Conservation (phyloP, 2,329 filamentous ascomycete genomes). For the Cordyceps farinosa region DNA sequence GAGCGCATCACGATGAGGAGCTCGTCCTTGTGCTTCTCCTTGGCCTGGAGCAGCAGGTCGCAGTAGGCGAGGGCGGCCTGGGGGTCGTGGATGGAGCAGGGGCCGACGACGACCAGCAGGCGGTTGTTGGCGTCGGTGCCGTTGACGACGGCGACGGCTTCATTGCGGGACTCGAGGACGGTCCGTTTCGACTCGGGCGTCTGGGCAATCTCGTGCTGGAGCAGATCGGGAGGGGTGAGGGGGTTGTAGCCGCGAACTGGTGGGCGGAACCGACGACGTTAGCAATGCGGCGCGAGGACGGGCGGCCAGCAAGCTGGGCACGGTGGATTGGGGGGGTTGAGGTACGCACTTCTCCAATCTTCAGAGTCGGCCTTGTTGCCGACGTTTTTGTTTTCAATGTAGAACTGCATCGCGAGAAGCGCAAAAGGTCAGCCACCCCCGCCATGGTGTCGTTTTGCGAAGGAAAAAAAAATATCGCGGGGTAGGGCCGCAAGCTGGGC, state of each 20-base stretch:
- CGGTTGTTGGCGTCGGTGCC: conserved; percentile 71
- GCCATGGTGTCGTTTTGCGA: conserved; percentile 13
- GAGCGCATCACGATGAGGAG: conserved; percentile 94
- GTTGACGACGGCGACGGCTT: conserved; percentile 71
- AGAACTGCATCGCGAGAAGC: conserved; percentile 48
- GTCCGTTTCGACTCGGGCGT: conserved; percentile 55
- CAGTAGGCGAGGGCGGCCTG: conserved; percentile 79
- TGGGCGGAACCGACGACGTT: conserved; percentile 20
- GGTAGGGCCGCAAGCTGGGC: conserved; percentile 7
- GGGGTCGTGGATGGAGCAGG: conserved; percentile 97
- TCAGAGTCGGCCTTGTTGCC: conserved; percentile 71
- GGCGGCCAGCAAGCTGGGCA: neutral
- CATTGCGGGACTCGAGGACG: conserved; percentile 66
- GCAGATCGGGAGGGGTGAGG: conserved; percentile 81
- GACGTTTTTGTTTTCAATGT: conserved; percentile 74
- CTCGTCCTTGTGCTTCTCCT: conserved; percentile 76
- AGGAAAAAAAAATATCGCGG: conserved; percentile 14
- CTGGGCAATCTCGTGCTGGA: conserved; percentile 82
- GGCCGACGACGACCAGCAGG: conserved; percentile 89
- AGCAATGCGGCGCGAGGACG: conserved; percentile 18
- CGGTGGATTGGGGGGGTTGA: conserved; percentile 5
- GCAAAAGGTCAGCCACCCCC: conserved; percentile 29
- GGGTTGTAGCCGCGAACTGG: conserved; percentile 84
- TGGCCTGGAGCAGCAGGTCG: conserved; percentile 71
- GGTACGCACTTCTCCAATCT: conserved; percentile 74